These are phyloP conservation scores for Talaromyces thailandensis DNA, from an alignment of 495 filamentous ascomycete genomes.

Conservation along the genomic window DNA sequence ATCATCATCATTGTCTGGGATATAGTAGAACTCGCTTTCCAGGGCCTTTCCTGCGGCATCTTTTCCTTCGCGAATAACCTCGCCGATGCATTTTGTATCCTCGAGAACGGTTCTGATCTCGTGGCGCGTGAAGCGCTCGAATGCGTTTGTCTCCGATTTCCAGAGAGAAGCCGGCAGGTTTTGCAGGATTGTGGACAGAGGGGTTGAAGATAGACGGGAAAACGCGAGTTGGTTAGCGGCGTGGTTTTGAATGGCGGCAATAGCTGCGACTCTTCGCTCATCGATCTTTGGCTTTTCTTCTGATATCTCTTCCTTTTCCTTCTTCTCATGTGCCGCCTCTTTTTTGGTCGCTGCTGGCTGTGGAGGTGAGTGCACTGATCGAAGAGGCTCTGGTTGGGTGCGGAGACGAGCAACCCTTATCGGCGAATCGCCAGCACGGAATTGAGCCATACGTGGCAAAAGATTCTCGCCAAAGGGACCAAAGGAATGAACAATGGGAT, in stretches of 20 bases:
- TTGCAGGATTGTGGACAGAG: conserved; percentile 76
- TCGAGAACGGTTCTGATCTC: conserved; percentile 65
- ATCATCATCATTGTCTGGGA: conserved; percentile 83
- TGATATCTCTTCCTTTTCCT: conserved; percentile 16
- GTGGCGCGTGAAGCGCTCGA: conserved; percentile 42
- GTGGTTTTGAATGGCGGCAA: conserved; percentile 56
- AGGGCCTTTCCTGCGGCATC: conserved; percentile 91
- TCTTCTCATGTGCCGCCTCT: conserved; percentile 8
- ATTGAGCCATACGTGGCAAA: conserved; percentile 66
- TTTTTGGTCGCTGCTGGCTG: conserved; percentile 14
- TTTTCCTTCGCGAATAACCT: conserved; percentile 85
- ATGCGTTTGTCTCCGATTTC: conserved; percentile 31
- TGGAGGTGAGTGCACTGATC: conserved; percentile 28
- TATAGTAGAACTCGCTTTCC: conserved; percentile 95
- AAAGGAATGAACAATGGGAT: conserved; percentile 83
- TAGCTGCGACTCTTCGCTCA: conserved; percentile 19
- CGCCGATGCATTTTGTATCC: conserved; percentile 65
- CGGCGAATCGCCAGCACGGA: conserved; percentile 52
- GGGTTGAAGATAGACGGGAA: conserved; percentile 86
- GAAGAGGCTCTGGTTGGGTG: conserved; percentile 25
- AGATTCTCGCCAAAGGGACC: conserved; percentile 80
- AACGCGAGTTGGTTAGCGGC: conserved; percentile 93
- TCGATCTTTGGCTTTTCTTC: conserved; percentile 21
- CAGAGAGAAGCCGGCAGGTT: conserved; percentile 66
- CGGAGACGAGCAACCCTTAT: conserved; percentile 28